phyloP scores from a whole-genome alignment of 257 asterid species.

The Solanum paucissectum region DNA sequence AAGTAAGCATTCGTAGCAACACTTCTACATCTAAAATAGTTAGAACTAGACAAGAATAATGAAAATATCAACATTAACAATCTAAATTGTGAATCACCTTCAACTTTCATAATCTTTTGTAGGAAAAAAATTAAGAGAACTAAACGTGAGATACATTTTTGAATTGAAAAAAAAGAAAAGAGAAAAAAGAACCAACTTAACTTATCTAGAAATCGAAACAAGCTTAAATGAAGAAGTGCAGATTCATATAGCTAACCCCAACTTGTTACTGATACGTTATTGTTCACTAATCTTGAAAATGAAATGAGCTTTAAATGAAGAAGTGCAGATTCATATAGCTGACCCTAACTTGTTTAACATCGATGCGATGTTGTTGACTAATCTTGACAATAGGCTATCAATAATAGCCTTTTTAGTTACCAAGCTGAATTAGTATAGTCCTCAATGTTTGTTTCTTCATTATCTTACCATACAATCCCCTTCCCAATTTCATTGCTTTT shows the following conservation, averaged over 20 bases:
- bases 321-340: neutral
- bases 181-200: neutral
- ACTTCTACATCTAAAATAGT: neutral
- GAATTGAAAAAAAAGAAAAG: neutral
- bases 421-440: constrained; percentile 33
- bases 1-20: neutral
- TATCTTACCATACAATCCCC: constrained; percentile 78
- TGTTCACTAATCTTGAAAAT: neutral
- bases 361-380: neutral
- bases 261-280: neutral
- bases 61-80: neutral
- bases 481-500: constrained; percentile 53
- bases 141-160: too few species aligned
- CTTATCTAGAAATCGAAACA: neutral
- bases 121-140: neutral
- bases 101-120: neutral
- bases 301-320: neutral
- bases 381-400: neutral
- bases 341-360: neutral
- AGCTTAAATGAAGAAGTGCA: neutral
- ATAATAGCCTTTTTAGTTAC: neutral
- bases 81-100: neutral
- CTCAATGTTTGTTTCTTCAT: constrained; percentile 68
- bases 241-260: too few species aligned
- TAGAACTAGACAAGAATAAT: neutral